Percentiles rank a stretch among this genome's conserved stretches.
These are phyloP conservation scores for Rhizoclosmatium globosum DNA, from an alignment of 192 early-diverging fungal genomes.

Conservation along the genomic window DNA sequence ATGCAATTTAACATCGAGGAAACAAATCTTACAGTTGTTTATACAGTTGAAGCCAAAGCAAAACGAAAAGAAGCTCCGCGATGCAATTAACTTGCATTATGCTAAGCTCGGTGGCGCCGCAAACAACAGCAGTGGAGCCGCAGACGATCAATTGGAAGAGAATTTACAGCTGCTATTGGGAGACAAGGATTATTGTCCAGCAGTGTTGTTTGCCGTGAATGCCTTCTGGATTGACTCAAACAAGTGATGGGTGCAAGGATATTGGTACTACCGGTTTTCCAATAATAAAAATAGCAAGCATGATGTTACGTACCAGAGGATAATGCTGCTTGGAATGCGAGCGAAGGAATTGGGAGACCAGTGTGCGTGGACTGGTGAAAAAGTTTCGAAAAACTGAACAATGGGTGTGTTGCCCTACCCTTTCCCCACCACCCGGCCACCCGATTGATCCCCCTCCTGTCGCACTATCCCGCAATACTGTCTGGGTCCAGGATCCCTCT, in stretches of 20 bases:
- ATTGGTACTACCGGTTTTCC: no score
- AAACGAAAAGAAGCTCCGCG: constrained; percentile 79
- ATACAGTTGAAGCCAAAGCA: constrained; percentile 76
- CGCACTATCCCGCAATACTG: not conserved
- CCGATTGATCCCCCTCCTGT: not conserved
- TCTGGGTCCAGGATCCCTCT: no score
- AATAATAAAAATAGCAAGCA: no score
- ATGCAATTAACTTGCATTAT: constrained; percentile 79
- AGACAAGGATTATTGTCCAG: constrained; percentile 93
- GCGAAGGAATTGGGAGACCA: no score
- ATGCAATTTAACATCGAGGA: not conserved
- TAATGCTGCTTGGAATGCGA: no score
- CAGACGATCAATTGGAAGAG: constrained; percentile 84
- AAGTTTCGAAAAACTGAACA: constrained; percentile 14
- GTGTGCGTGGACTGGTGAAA: no score
- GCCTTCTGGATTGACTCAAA: constrained; percentile 42
- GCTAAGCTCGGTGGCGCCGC: constrained; percentile 83
- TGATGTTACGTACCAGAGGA: no score
- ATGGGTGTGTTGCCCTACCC: constrained; percentile 29
- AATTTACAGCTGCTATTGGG: constrained; percentile 75
- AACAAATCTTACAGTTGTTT: not conserved
- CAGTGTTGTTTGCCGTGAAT: constrained; percentile 80
- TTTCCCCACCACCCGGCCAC: not conserved
- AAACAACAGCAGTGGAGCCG: constrained; percentile 19
- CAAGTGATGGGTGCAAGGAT: constrained; percentile 3